These are phyloP conservation scores for Themeda triandra DNA, from an alignment of 176 grass and related monocot species.

Conservation along the genomic window DNA sequence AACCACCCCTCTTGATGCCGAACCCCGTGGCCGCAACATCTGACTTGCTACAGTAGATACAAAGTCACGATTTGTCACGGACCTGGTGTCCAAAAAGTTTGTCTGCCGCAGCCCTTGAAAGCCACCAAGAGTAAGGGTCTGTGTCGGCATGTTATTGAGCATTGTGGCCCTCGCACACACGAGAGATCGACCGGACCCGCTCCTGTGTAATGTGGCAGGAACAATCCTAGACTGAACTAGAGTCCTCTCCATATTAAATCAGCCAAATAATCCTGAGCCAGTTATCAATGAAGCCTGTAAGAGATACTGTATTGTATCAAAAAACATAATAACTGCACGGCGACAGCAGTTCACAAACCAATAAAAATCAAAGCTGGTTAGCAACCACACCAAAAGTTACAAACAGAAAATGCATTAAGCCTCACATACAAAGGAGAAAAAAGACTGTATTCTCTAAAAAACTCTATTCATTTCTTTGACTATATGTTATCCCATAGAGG, in stretches of 20 bases:
- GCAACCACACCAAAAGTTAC: too few relatives aligned
- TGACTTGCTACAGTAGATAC: constrained; percentile 44
- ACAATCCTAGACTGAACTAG: constrained; percentile 69
- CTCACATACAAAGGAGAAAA: too few relatives aligned
- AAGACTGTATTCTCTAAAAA: too few relatives aligned
- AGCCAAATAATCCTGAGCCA: too few relatives aligned
- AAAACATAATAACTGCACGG: too few relatives aligned
- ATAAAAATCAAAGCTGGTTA: too few relatives aligned
- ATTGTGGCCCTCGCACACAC: constrained; percentile 35
- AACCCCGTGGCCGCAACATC: constrained; percentile 38
- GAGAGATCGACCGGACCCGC: constrained; percentile 9
- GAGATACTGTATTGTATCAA: too few relatives aligned
- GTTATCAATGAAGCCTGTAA: too few relatives aligned
- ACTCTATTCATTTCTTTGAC: too few relatives aligned
- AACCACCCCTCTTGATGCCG: constrained; percentile 43
- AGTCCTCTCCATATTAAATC: constrained; percentile 62
- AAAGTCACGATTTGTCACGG: constrained; percentile 42
- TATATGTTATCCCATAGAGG: too few relatives aligned
- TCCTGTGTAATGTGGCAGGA: constrained; percentile 40
- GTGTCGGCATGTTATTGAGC: constrained; percentile 35
- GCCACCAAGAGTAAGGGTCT: constrained; percentile 42
- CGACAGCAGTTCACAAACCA: too few relatives aligned
- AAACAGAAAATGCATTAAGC: too few relatives aligned
- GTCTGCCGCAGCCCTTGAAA: constrained; percentile 57
- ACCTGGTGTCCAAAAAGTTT: constrained; percentile 49